phyloP scores from a whole-genome alignment of 306 rosid species.

The Prunus dulcis region DNA sequence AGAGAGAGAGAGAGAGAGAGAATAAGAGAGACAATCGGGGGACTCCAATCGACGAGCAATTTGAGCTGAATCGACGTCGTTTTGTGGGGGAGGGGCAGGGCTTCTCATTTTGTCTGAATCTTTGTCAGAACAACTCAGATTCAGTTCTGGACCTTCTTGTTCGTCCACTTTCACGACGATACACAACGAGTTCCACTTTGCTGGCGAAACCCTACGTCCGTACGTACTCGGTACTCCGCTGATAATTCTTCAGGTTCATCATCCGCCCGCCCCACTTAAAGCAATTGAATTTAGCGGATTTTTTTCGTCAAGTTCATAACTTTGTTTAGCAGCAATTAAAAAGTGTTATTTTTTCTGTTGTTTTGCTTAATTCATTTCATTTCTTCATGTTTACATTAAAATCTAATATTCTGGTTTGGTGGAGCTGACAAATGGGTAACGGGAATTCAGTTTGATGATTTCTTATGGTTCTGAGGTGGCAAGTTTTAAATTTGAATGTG shows the following conservation, averaged over 20 bases:
- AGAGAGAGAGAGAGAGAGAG: constrained; percentile 14
- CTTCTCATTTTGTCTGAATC: not conserved
- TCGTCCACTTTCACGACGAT: constrained; percentile 19
- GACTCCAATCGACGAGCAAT: constrained; percentile 15
- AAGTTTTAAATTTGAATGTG: not conserved
- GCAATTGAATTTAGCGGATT: constrained; percentile 10
- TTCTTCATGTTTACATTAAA: not conserved
- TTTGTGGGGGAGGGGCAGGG: not conserved
- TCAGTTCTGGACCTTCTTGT: constrained; percentile 27
- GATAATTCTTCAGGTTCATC: not conserved
- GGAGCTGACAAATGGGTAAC: constrained; percentile 9
- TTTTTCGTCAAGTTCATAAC: not conserved
- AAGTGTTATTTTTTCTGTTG: not conserved
- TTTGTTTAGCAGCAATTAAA: not conserved
- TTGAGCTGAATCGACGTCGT: constrained; percentile 42
- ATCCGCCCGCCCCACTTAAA: not conserved
- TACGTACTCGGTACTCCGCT: not conserved
- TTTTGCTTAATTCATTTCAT: not conserved
- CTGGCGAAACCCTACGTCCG: constrained; percentile 52
- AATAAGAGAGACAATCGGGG: constrained; percentile 13
- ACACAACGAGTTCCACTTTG: constrained; percentile 1
- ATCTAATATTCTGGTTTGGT: not conserved
- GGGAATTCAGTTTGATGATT: constrained; percentile 15
- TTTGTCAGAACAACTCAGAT: constrained; percentile 36
- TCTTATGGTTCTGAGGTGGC: not conserved